Conservation (phyloP, 2,329 filamentous ascomycete species). For the Fusarium longipes region DNA sequence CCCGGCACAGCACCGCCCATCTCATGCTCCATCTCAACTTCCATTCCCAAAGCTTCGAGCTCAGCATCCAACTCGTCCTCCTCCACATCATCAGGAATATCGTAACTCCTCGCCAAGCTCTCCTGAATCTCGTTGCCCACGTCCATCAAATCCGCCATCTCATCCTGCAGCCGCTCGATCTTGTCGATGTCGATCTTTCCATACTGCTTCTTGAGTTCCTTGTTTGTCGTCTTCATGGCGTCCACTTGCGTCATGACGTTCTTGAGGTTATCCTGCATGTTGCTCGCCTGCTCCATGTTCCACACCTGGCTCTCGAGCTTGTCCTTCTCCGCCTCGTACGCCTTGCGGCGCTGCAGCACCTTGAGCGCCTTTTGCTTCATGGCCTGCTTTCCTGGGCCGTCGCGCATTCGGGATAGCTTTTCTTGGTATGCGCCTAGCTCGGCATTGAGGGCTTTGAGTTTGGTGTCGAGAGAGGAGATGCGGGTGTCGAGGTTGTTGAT, state of each 20-base stretch:
- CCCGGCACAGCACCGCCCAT: conserved; percentile 76
- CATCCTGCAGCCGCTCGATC: conserved; percentile 97
- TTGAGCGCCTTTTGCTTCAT: conserved; percentile 96
- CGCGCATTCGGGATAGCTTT: conserved; percentile 91
- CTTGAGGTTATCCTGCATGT: conserved; percentile 98
- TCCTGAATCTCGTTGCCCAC: conserved; percentile 99
- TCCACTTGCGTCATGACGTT: conserved; percentile 99
- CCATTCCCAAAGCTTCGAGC: conserved; percentile 91
- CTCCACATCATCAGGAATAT: conserved; percentile 96
- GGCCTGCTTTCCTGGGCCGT: conserved; percentile 91
- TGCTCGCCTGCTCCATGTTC: conserved; percentile 99
- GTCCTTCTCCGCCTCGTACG: conserved; percentile 93
- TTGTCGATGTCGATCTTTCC: conserved; percentile 97
- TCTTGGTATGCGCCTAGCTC: conserved; percentile 90
- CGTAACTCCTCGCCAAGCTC: conserved; percentile 88
- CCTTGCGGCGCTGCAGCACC: conserved; percentile 90
- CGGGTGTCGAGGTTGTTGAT: conserved; percentile 88
- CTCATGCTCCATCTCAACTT: conserved; percentile 86
- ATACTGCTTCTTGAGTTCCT: conserved; percentile 91
- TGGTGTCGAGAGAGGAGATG: conserved; percentile 90
- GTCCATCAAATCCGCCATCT: conserved; percentile 98
- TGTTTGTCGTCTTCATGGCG: conserved; percentile 96
- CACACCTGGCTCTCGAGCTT: conserved; percentile 94
- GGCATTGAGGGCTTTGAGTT: conserved; percentile 90
- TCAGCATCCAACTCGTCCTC: conserved; percentile 97